Evolutionary conservation across 805 yeast species (phyloP).

Genomic region (Wickerhamomyces bisporus): DNA sequence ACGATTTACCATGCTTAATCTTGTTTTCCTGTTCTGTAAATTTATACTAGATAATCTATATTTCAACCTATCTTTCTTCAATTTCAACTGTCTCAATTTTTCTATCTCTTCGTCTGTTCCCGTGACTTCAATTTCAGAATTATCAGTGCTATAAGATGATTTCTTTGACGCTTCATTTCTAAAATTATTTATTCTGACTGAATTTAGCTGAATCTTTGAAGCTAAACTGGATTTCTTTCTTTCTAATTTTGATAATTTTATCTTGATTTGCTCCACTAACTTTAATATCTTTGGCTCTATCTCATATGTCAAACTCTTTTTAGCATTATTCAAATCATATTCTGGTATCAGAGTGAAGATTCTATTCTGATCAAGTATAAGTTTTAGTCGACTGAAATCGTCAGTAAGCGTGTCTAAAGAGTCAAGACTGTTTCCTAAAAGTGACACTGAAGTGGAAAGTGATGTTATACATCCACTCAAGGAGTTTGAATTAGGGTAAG

Average conservation of each 20-base stretch:
- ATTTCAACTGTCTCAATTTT: constrained; percentile 33
- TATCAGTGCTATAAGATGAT: constrained; percentile 2
- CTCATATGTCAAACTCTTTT: constrained; percentile 30
- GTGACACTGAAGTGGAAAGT: constrained; percentile 29
- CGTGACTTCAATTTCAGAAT: constrained; percentile 18
- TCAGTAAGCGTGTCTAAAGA: constrained; percentile 28
- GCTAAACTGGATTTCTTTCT: constrained; percentile 29
- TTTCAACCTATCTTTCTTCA: constrained; percentile 41
- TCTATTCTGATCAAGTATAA: constrained; percentile 37
- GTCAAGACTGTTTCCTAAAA: constrained; percentile 30
- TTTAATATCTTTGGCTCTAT: constrained; percentile 37
- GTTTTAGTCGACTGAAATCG: constrained; percentile 35
- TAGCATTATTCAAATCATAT: constrained; percentile 38
- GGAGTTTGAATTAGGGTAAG: constrained; percentile 11
- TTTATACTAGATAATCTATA: constrained; percentile 29
- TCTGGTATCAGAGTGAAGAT: constrained; percentile 50
- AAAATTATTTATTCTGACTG: constrained; percentile 30
- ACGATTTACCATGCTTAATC: constrained; percentile 19
- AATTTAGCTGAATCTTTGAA: constrained; percentile 36
- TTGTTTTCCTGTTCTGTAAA: constrained; percentile 22
- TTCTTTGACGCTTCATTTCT: constrained; percentile 16
- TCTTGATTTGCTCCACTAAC: constrained; percentile 28
- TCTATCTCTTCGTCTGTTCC: constrained; percentile 33
- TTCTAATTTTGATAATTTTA: constrained; percentile 30
- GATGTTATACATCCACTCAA: constrained; percentile 28